Evolutionary conservation across 73 alveolate genomes (phyloP), one percentile per base, ranked within the genome.

Genomic region (Paramecium biaurelia): DNA sequence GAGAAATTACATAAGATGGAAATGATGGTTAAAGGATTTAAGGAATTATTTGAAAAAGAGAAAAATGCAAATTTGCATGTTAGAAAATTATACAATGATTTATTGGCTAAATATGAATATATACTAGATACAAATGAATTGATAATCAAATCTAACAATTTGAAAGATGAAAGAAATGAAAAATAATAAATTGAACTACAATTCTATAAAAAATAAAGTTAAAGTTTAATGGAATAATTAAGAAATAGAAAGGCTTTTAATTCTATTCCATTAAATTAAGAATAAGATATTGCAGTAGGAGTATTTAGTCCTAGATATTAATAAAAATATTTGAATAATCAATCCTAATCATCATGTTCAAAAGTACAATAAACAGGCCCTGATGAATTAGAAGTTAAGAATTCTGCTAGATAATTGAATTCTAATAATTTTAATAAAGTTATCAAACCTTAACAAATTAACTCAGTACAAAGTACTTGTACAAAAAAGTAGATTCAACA

Each of bases 1-100:
- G 93, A 87, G 30, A 79, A 68, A 34, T 38, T 87, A 24, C 79
- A 87, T 28, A 87, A 87, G 28, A 53, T 87, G 89, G 76, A 87
- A 68, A 87, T 68, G 88, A 87, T 79, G 67, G 89, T 87, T 15
- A 87, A 79, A 87, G 86, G 86, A 32, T 87, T 87, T 67, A 87
- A 87, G 32, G 86, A 68, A 28, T 18, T 87, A 21, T 87, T 87
- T 26, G 89, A 87, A 42, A 67, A 79, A 5, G 93, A 87, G 70
- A 26, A 68, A 12, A 28, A 87, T 35, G 74, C 72, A 41, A 23
- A 67, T 57, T 38, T 35, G 23, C 49, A 68, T 32, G 74, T 63
- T 8, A 58, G 59, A 11, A 38, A 87, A 43, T 57, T 57, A 41
- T 68, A 68, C 47, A 79, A 87, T 35, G 85, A 87, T 20, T 42